These are phyloP conservation scores for Calonectria hawksworthii DNA, from an alignment of 2,329 filamentous ascomycete species.

Conservation along the genomic window DNA sequence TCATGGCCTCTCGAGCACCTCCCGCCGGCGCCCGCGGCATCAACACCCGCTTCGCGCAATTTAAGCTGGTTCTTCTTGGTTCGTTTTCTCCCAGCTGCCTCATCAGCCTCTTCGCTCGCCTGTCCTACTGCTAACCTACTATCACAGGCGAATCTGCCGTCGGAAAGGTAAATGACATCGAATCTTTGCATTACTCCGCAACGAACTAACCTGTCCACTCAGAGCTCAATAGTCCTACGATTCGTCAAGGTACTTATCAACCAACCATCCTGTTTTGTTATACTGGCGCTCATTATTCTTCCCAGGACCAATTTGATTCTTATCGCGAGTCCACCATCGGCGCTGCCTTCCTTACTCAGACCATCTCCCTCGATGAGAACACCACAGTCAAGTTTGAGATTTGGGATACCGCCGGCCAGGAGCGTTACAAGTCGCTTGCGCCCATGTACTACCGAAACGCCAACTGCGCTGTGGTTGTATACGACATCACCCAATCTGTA, in stretches of 20 bases:
- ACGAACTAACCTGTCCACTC: constrained; percentile 39
- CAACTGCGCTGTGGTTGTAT: constrained; percentile 98
- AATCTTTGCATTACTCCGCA: constrained; percentile 10
- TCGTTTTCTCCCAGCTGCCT: constrained; percentile 53
- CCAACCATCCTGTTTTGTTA: not conserved
- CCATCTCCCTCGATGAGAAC: constrained; percentile 96
- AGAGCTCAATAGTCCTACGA: constrained; percentile 97
- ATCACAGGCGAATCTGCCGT: constrained; percentile 93
- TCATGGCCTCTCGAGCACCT: constrained; percentile 88
- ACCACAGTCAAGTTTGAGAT: constrained; percentile 99
- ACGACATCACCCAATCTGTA: constrained; percentile 99
- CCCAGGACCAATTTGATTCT: constrained; percentile 95
- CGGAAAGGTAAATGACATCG: constrained; percentile 80
- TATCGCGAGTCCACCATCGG: constrained; percentile 99
- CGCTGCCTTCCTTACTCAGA: constrained; percentile 98
- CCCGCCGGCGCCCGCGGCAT: constrained; percentile 71
- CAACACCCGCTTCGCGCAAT: constrained; percentile 95
- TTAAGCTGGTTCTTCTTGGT: constrained; percentile 98
- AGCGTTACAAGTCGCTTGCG: constrained; percentile 98
- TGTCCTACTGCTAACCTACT: constrained; percentile 53
- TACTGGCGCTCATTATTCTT: constrained; percentile 32
- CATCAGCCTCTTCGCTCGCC: constrained; percentile 16
- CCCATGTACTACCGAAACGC: constrained; percentile 99
- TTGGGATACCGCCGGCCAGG: constrained; percentile 98
- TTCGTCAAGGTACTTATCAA: constrained; percentile 89